Evolutionary conservation across 257 asterid genomes (phyloP), one percentile per base, ranked within the genome.

Genomic region (Phtheirospermum japonicum): DNA sequence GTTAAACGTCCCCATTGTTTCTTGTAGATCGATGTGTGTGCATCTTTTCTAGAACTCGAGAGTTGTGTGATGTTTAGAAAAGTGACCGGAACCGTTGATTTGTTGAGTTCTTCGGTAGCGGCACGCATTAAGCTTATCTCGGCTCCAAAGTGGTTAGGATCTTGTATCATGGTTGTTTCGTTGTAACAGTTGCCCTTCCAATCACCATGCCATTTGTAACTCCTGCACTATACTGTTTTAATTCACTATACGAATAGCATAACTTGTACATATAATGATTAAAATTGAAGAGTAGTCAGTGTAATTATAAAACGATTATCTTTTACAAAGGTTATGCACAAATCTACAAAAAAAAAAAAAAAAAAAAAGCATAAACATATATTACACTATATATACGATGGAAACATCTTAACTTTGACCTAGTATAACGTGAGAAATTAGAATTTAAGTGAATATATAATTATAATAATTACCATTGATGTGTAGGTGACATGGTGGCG

Each of bases 401-500:
- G n/a, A n/a, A n/a, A n/a, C n/a, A n/a, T n/a, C n/a, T n/a, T n/a
- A n/a, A n/a, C n/a, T n/a, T n/a, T n/a, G n/a, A n/a, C n/a, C n/a
- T n/a, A n/a, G n/a, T n/a, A n/a, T n/a, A n/a, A n/a, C n/a, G n/a
- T n/a, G n/a, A n/a, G n/a, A n/a, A n/a, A n/a, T n/a, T n/a, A n/a
- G n/a, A n/a, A n/a, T n/a, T n/a, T n/a, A n/a, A n/a, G n/a, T n/a
- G n/a, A n/a, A n/a, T n/a, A n/a, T n/a, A n/a, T n/a, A n/a, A n/a
- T n/a, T n/a, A n/a, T n/a, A n/a, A n/a, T n/a, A 61, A 82, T 77
- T 64, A 85, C 93, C 79, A 78, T 73, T 39, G 68, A 69, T 85
- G 94, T 0, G 85, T 78, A 58, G 95, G 95, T 0, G 93, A 87
- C 85, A 84, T 78, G 83, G 82, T 80, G 7, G 92, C 77, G 79